Evolutionary conservation across 2,329 filamentous ascomycete species (phyloP).

Genomic region (Venturia carpophila): DNA sequence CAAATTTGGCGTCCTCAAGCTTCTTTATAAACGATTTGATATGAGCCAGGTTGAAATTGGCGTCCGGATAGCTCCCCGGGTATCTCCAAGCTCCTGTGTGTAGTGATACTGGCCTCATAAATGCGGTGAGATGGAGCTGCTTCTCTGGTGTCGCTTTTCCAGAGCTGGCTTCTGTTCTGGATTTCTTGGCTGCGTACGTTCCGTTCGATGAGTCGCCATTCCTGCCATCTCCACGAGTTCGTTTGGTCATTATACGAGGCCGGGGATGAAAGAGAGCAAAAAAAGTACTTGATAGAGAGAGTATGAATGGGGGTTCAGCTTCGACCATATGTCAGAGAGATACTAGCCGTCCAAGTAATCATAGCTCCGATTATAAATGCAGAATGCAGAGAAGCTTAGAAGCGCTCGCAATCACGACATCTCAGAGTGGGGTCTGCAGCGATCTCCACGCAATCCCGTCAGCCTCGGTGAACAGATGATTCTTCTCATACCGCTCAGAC

Average conservation of each 20-base stretch:
- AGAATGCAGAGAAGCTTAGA: background rate
- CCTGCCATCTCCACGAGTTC: background rate
- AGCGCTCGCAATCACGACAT: slow-evolving; percentile 8
- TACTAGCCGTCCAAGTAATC: background rate
- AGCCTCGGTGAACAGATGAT: background rate
- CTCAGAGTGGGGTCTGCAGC: background rate
- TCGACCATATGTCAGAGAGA: background rate
- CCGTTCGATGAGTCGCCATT: slow-evolving; percentile 4
- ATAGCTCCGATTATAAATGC: slow-evolving; percentile 5
- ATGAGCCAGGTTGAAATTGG: slow-evolving; percentile 51
- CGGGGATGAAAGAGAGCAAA: background rate
- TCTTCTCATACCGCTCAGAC: background rate
- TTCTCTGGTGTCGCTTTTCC: slow-evolving; percentile 17
- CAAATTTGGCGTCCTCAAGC: slow-evolving; percentile 47
- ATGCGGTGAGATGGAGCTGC: slow-evolving; percentile 48
- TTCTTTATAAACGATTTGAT: slow-evolving; percentile 47
- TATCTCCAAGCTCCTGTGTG: slow-evolving; percentile 52
- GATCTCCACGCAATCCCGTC: background rate
- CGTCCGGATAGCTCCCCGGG: slow-evolving; percentile 47
- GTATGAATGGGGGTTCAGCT: background rate
- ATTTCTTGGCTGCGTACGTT: background rate
- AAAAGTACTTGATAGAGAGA: too few species aligned
- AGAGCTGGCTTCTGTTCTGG: background rate
- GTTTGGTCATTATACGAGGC: slow-evolving; percentile 17
- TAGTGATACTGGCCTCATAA: slow-evolving; percentile 51